Evolutionary conservation across 2,329 filamentous ascomycete species (phyloP), one percentile per base, ranked within the genome.

Genomic region (Teratosphaeria epicoccoides): DNA sequence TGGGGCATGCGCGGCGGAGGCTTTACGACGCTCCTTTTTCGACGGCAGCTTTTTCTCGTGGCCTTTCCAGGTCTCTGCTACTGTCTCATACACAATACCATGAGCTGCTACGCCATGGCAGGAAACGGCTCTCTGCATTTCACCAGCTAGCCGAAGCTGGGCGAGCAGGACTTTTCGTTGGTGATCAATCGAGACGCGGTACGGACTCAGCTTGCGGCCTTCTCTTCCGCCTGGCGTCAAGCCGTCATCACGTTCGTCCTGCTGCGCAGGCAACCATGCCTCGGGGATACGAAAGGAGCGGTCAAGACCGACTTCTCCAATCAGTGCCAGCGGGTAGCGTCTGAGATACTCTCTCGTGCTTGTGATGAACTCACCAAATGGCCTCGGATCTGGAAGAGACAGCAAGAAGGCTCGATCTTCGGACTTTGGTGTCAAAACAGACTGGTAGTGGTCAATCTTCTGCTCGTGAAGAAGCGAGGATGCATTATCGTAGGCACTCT

Each of bases 301-400:
- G 68, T 93, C 87, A 14, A 93, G 68, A 1, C 87, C 87, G 24
- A 90, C 77, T 68, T 93, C 87, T 17, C 87, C 87, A 1, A 93
- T 73, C 1, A 91, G 74, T 1, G 86, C 84, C 4, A 76, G 62
- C 2, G 83, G 84, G 49, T 83, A 75, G 2, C 71, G 68, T 14
- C 73, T 62, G 1, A 91, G 74, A 23, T 79, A 75, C 3, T 59
- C 56, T 9, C 76, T 75, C 0, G 82, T 84, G 56, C 82, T 72
- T 1, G 67, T 57, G 3, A 87, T 64, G 58, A 84, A 82, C 7
- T 70, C 56, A 0, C 78, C 82, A 20, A 89, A 72, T 0, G 82
- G 73, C 2, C 67, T 70, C 1, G 86, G 84, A 11, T 76, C 71
- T 1, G 84, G 83, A 0, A 89, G 74, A 5, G 71, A 61, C 4